A percentile compares a stretch with the other conserved stretches of the same genome.
These are phyloP conservation scores for Lunasporangiospora selenospora DNA, from an alignment of 192 early-diverging fungal genomes.

Conservation along the genomic window DNA sequence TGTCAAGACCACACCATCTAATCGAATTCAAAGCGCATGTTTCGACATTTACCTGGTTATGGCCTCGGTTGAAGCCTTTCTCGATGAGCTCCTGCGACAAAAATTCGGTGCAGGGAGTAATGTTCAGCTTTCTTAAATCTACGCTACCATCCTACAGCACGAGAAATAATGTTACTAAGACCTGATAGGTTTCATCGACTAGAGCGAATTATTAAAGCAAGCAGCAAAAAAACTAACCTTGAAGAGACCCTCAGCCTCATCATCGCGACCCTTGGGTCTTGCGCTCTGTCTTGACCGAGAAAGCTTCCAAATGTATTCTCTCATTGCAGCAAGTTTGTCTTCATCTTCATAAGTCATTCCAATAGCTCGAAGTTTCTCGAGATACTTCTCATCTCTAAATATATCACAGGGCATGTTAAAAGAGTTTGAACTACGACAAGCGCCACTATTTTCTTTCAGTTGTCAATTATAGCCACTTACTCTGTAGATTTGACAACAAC, in stretches of 20 bases:
- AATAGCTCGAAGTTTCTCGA: conserved; percentile 63
- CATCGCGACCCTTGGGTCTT: conserved; percentile 37
- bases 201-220: neutral
- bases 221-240: conserved; percentile 23
- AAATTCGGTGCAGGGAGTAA: conserved; percentile 76
- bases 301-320: conserved; percentile 81
- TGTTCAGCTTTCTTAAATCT: conserved; percentile 63
- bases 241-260: conserved; percentile 23
- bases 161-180: neutral
- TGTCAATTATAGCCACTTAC: conserved; percentile 52
- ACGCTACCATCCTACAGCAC: conserved; percentile 48
- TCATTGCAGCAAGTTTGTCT: conserved; percentile 72
- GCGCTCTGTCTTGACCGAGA: conserved; percentile 59
- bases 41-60: conserved; percentile 26
- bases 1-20: neutral
- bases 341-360: conserved; percentile 82
- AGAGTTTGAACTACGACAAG: too few species aligned
- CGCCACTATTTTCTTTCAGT: too few species aligned
- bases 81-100: conserved; percentile 59
- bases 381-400: conserved; percentile 56
- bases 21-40: neutral
- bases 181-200: neutral
- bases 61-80: conserved; percentile 20
- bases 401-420: neutral
- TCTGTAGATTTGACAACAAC: conserved; percentile 53